These are phyloP conservation scores for Fraxinus cuspidata DNA, from an alignment of 257 asterid species.

Conservation along the genomic window DNA sequence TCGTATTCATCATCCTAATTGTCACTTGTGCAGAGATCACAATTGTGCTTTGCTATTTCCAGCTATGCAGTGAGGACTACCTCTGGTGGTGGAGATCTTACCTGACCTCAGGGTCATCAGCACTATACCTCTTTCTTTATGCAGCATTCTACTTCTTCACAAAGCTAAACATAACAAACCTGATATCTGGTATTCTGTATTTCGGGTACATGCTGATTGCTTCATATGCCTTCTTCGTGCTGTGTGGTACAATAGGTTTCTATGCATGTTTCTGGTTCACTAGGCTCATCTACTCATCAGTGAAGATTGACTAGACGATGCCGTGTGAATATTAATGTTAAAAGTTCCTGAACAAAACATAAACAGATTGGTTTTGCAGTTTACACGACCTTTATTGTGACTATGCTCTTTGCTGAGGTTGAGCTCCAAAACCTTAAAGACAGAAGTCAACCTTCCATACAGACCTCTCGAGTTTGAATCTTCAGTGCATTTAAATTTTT, in stretches of 20 bases:
- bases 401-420: neutral
- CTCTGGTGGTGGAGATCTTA: slow-evolving; percentile 97
- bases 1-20: slow-evolving; percentile 70
- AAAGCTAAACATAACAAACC: slow-evolving; percentile 79
- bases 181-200: slow-evolving; percentile 70
- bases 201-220: slow-evolving; percentile 91
- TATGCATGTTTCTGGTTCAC: slow-evolving; percentile 90
- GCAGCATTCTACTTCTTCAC: slow-evolving; percentile 90
- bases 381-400: neutral
- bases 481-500: neutral
- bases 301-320: slow-evolving; percentile 64
- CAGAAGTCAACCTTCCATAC: neutral
- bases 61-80: slow-evolving; percentile 91
- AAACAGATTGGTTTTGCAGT: neutral
- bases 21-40: slow-evolving; percentile 91
- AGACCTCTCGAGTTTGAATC: neutral
- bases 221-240: slow-evolving; percentile 77
- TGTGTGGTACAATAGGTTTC: slow-evolving; percentile 86
- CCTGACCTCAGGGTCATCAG: slow-evolving; percentile 81
- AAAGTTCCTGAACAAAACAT: no score
- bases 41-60: slow-evolving; percentile 88
- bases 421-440: neutral
- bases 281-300: slow-evolving; percentile 84
- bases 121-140: slow-evolving; percentile 72
- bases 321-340: neutral